Evolutionary conservation across 345 rosid species (phyloP).

Genomic region (Rhodamnia rubescens): DNA sequence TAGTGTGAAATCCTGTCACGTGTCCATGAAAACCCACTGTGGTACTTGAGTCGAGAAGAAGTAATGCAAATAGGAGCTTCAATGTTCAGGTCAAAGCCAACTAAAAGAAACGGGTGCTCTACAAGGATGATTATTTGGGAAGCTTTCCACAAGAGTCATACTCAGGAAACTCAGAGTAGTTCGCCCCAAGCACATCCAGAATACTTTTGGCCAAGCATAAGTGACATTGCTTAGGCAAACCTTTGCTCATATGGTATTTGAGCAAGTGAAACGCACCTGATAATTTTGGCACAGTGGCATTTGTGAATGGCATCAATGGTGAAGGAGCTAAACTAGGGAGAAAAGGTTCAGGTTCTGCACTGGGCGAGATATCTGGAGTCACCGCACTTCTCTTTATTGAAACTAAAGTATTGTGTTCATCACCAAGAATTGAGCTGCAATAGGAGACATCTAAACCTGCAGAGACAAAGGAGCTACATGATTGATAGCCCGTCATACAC

Average conservation of each 20-base stretch:
- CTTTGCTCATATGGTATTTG: background rate
- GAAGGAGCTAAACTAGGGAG: constrained; percentile 55
- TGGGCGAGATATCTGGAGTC: constrained; percentile 15
- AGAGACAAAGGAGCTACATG: background rate
- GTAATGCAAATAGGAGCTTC: background rate
- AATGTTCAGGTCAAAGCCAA: background rate
- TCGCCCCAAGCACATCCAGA: background rate
- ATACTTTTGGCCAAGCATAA: background rate
- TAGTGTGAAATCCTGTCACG: background rate
- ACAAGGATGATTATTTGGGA: background rate
- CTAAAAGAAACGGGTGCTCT: background rate
- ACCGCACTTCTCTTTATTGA: background rate
- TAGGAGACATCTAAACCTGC: constrained; percentile 8
- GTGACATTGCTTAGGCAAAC: background rate
- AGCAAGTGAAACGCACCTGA: constrained; percentile 25
- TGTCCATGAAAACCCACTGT: background rate
- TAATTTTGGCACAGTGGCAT: constrained; percentile 25
- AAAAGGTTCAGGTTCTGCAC: constrained; percentile 29
- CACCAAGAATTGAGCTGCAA: background rate
- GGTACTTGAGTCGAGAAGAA: background rate
- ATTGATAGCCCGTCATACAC: background rate
- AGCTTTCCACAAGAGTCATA: background rate
- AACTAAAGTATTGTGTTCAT: background rate
- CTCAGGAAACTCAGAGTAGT: background rate
- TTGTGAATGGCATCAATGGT: constrained; percentile 34